Evolutionary conservation across 2,329 filamentous ascomycete genomes (phyloP).

Genomic region (Monosporascus sp.): DNA sequence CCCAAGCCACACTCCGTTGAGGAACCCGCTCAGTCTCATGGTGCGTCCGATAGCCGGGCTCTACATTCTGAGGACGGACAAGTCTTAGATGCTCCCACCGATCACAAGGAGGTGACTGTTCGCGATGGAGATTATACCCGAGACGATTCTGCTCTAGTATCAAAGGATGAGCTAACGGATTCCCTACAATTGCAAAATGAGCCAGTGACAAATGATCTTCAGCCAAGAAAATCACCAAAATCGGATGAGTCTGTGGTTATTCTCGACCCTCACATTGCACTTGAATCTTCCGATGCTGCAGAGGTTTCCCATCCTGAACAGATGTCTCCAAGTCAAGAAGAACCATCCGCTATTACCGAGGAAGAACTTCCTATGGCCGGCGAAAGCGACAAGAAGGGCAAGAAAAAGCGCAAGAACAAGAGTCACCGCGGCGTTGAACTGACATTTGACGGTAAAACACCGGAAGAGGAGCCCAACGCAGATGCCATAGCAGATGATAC

Average conservation of each 20-base stretch:
- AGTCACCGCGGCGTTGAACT: not conserved
- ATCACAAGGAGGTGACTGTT: not conserved
- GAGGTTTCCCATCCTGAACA: not conserved
- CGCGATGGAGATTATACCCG: not conserved
- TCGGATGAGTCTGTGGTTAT: not conserved
- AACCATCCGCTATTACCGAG: constrained; percentile 5
- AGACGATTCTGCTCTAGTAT: not conserved
- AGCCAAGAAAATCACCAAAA: not conserved
- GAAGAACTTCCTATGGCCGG: constrained; percentile 12
- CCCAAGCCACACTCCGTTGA: not conserved
- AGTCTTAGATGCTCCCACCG: not conserved
- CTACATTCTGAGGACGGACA: constrained; percentile 1
- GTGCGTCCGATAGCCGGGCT: constrained; percentile 1
- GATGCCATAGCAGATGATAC: no score
- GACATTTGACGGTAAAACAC: not conserved
- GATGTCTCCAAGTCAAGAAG: constrained; percentile 12
- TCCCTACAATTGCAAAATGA: constrained; percentile 10
- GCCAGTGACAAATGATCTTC: not conserved
- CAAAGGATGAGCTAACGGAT: constrained; percentile 13
- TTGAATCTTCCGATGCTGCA: not conserved
- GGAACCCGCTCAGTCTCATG: not conserved
- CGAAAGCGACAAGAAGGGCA: constrained; percentile 22
- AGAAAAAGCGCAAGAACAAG: constrained; percentile 1
- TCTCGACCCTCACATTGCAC: no score
- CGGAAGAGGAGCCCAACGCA: not conserved